phyloP scores from a whole-genome alignment of 2,329 filamentous ascomycete species.

The Fusarium paranaense region DNA sequence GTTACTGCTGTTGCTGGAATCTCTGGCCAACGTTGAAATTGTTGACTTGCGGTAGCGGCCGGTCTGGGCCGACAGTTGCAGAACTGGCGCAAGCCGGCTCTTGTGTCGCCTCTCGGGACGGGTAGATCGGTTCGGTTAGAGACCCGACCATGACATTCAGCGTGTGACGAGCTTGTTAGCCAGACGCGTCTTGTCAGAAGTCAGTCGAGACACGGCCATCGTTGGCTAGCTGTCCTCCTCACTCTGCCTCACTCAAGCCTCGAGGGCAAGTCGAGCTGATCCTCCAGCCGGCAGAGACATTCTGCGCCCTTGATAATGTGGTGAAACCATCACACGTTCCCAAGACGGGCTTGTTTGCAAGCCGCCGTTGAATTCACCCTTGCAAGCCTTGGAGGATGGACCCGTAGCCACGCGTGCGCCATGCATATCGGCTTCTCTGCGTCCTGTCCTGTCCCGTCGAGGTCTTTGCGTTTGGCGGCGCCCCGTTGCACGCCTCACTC shows the following conservation, averaged over 20 bases:
- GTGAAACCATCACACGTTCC: conserved; percentile 22
- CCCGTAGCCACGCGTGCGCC: conserved; percentile 38
- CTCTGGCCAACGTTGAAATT: conserved; percentile 13
- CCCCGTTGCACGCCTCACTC: conserved; percentile 32
- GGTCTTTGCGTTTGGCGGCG: conserved; percentile 24
- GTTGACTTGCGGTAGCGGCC: conserved; percentile 27
- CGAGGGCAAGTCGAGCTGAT: conserved; percentile 19
- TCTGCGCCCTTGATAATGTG: conserved; percentile 26
- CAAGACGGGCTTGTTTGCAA: conserved; percentile 24
- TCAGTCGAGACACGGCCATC: neutral
- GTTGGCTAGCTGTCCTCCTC: neutral
- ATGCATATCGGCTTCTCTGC: conserved; percentile 36
- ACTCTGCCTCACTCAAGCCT: neutral
- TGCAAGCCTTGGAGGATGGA: conserved; percentile 29
- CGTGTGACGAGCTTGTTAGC: neutral
- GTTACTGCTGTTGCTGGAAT: neutral
- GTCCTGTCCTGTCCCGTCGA: conserved; percentile 16
- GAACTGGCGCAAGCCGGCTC: conserved; percentile 26
- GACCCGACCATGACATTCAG: neutral
- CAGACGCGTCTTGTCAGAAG: neutral
- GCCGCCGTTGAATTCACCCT: conserved; percentile 29
- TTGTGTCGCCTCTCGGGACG: conserved; percentile 8
- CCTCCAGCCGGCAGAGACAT: conserved; percentile 2
- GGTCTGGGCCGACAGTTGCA: conserved; percentile 42
- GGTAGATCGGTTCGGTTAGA: conserved; percentile 14